phyloP scores from a whole-genome alignment of 805 yeast species.

The Lachancea sp. region DNA sequence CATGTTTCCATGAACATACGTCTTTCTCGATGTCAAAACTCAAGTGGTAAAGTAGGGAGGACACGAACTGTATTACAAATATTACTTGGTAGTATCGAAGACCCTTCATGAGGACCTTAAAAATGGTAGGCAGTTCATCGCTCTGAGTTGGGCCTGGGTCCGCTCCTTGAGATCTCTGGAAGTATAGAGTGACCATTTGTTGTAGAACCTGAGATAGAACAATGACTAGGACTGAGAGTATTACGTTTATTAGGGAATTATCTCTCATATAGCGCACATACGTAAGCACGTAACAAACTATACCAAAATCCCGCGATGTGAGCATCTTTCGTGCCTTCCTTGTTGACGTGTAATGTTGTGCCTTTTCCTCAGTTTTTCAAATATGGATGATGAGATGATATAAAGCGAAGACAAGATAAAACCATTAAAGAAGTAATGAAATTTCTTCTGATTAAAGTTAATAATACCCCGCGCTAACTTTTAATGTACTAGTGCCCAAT shows the following conservation, averaged over 20 bases:
- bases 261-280: slow-evolving; percentile 22
- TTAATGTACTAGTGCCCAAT: too few species aligned
- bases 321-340: background rate
- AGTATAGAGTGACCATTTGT: slow-evolving; percentile 6
- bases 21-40: slow-evolving; percentile 12
- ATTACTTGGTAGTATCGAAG: slow-evolving; percentile 15
- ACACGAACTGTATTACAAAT: slow-evolving; percentile 14
- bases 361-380: background rate
- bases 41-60: slow-evolving; percentile 14
- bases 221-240: slow-evolving; percentile 13
- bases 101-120: slow-evolving; percentile 13
- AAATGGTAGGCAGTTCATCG: slow-evolving; percentile 11
- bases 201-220: slow-evolving; percentile 4
- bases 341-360: background rate
- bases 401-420: too few species aligned
- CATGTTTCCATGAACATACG: slow-evolving; percentile 14
- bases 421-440: too few species aligned
- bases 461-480: too few species aligned
- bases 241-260: slow-evolving; percentile 17
- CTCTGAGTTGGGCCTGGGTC: slow-evolving; percentile 4
- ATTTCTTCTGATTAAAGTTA: too few species aligned
- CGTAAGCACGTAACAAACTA: slow-evolving; percentile 15
- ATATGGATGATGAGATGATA: too few species aligned
- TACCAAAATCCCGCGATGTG: slow-evolving; percentile 2
- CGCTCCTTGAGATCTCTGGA: background rate